Base-by-base conservation (phyloP, 208 protist species). In the Leishmania lainsoni region DNA sequence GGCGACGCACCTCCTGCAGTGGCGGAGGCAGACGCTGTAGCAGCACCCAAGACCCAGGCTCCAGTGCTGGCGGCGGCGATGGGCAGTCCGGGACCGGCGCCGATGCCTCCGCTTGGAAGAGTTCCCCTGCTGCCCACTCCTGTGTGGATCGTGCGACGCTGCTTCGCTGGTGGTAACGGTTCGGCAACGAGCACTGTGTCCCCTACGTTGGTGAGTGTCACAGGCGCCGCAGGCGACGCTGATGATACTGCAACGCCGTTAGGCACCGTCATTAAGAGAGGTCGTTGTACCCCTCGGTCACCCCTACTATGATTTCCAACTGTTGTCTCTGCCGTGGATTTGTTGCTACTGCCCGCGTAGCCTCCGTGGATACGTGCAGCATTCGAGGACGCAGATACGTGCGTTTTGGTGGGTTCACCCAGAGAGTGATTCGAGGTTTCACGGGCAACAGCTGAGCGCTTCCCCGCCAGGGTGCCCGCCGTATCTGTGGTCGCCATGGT, bases 121-220 rank as follows among this genome's bases (percentile, higher is more conserved):
- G 29, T 51, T 12, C 66, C 52, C 58, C 29, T 65, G 45, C 29
- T 56, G 29, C 72, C 29, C 22, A 17, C 35, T 17, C 32, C 70
- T 17, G 66, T 32, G 80, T 94, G 91, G 9, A 92, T 83, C 10
- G 91, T 94, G 76, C 91, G 86, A 2, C 88, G 89, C 81, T 93
- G 87, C 76, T 94, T 94, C 42, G 81, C 72, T 42, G 85, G 85
- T 56, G 85, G 84, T 5, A 76, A 80, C 80, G 81, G 85, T 58
- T 85, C 81, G n/a, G 32, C 52, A 9, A 85, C 71, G 39, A 78
- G 58, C 17, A 85, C 76, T 0, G 81, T 69, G n/a, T 84, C 76
- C 2, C 76, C 59, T 5, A 32, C n/a, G 58, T 76, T 42, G 26
- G 77, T 75, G 2, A 87, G 88, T 4, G 87, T 88, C 51, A 75